Percentiles rank a stretch among this genome's conserved stretches.
Conservation (phyloP, 257 asterid genomes). For the Perilla frutescens region DNA sequence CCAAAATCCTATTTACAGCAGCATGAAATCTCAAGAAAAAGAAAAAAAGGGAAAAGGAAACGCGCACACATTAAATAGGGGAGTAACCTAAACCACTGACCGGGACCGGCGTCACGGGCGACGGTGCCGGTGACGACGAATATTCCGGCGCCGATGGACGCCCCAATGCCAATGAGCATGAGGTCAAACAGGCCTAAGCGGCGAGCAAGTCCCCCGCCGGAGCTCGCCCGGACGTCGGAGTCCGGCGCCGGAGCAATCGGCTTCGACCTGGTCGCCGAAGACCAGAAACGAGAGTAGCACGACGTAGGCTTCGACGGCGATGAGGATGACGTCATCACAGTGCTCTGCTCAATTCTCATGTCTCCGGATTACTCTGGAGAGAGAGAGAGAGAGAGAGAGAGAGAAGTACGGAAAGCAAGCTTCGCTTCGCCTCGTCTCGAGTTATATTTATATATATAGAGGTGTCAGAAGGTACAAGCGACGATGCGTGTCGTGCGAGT, state of each 20-base stretch:
- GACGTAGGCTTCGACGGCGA: constrained; percentile 33
- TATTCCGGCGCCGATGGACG: constrained; percentile 96
- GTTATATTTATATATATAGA: too few species aligned
- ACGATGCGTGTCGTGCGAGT: constrained; percentile 28
- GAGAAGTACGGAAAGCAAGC: too few species aligned
- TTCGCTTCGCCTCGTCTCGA: not conserved
- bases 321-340: constrained; percentile 45
- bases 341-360: constrained; percentile 31
- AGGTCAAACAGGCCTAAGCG: constrained; percentile 84
- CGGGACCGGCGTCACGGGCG: constrained; percentile 94
- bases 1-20: not conserved
- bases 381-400: too few species aligned
- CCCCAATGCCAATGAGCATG: constrained; percentile 86
- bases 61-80: too few species aligned
- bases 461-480: constrained; percentile 18
- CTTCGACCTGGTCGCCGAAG: constrained; percentile 78
- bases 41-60: not conserved
- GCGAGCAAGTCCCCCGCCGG: constrained; percentile 74
- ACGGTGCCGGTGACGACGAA: constrained; percentile 98
- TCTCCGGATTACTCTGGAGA: not conserved
- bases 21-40: not conserved
- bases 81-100: constrained; percentile 45
- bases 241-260: constrained; percentile 55
- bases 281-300: constrained; percentile 67
- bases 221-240: constrained; percentile 39